Conservation (phyloP, 2,329 filamentous ascomycete species). For the Hypoxylon sp. region DNA sequence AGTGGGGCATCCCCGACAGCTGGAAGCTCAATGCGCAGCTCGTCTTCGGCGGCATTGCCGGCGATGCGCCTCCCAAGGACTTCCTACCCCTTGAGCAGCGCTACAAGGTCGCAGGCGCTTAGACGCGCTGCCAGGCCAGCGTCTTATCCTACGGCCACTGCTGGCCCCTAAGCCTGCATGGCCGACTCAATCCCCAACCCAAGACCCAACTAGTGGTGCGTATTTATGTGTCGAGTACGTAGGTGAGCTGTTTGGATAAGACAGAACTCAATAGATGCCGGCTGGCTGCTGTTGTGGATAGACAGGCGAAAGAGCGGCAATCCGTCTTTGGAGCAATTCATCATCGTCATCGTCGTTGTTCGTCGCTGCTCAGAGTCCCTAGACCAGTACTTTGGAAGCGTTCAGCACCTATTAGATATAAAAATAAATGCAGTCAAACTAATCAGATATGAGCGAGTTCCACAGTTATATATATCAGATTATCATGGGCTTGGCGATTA, state of each 20-base stretch:
- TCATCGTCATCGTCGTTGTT: too few relatives aligned
- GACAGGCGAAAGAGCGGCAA: conserved; percentile 11
- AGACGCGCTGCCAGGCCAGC: conserved; percentile 31
- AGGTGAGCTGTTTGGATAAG: conserved; percentile 17
- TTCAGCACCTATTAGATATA: conserved; percentile 33
- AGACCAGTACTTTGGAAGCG: conserved; percentile 27
- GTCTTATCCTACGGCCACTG: background rate
- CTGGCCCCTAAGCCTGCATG: background rate
- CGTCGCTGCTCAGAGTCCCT: conserved; percentile 20
- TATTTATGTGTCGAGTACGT: conserved; percentile 16
- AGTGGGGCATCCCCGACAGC: conserved; percentile 76
- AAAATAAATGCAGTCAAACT: conserved; percentile 36
- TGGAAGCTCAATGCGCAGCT: conserved; percentile 88
- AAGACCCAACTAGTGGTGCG: conserved; percentile 2
- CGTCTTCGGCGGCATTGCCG: conserved; percentile 79
- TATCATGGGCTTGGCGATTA: conserved; percentile 1
- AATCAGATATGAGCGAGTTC: background rate
- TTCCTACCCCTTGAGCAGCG: conserved; percentile 74
- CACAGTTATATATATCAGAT: background rate
- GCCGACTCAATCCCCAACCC: background rate
- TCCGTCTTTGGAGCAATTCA: background rate
- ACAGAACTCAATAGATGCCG: conserved; percentile 20
- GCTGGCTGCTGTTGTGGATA: conserved; percentile 19
- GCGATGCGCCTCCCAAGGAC: conserved; percentile 70
- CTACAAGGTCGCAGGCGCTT: conserved; percentile 73